phyloP scores from a whole-genome alignment of 352 stramenopile genomes.

The Pythium phragmiticola region DNA sequence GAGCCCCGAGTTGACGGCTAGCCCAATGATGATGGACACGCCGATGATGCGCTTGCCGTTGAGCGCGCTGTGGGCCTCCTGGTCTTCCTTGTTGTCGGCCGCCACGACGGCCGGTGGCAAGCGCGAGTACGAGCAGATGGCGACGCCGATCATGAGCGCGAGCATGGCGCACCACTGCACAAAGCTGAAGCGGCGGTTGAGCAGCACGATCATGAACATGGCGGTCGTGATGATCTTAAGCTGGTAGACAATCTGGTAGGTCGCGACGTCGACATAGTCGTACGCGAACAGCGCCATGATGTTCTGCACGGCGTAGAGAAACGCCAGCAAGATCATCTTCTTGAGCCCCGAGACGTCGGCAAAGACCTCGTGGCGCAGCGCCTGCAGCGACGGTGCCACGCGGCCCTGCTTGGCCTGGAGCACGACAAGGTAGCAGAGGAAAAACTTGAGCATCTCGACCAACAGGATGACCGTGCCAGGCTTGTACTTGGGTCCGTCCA shows the following conservation, averaged over 20 bases:
- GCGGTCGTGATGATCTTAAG: constrained; percentile 91
- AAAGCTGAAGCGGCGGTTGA: constrained; percentile 79
- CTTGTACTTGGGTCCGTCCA: constrained; percentile 75
- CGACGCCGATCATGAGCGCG: constrained; percentile 82
- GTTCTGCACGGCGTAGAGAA: constrained; percentile 87
- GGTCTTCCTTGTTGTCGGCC: constrained; percentile 24
- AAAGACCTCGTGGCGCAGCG: constrained; percentile 77
- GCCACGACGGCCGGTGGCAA: constrained; percentile 30
- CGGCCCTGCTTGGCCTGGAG: constrained; percentile 60
- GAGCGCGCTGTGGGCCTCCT: constrained; percentile 22
- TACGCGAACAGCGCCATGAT: constrained; percentile 86
- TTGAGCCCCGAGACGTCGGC: constrained; percentile 71
- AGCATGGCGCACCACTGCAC: constrained; percentile 86
- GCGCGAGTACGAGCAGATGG: constrained; percentile 83
- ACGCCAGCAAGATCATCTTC: constrained; percentile 85
- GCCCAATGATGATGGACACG: constrained; percentile 72
- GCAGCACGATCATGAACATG: constrained; percentile 88
- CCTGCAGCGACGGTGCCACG: constrained; percentile 51
- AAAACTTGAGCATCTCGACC: constrained; percentile 81
- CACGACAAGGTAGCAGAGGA: constrained; percentile 76
- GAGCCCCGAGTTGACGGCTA: constrained; percentile 86
- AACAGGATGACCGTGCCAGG: constrained; percentile 77
- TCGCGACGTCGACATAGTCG: constrained; percentile 88
- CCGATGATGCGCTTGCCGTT: constrained; percentile 70
- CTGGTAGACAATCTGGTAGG: constrained; percentile 90